A percentile compares a stretch with the other conserved stretches of the same genome.
Evolutionary conservation across 129 eudicot species (phyloP).

Genomic region (Tagetes patula): DNA sequence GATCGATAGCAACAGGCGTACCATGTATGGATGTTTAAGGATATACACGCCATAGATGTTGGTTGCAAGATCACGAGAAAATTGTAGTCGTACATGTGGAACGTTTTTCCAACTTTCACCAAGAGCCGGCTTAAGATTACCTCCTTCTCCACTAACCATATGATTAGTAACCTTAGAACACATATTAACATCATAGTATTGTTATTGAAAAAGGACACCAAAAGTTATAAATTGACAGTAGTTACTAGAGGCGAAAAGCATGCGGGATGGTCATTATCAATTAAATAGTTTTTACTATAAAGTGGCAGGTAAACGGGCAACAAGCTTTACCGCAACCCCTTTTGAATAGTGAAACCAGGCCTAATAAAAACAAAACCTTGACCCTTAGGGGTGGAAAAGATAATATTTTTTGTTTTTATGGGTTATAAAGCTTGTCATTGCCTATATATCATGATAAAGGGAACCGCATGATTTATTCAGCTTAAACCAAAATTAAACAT

Average conservation of each 20-base stretch:
- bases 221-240: neutral
- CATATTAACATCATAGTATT: constrained; percentile 16
- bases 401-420: neutral
- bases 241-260: neutral
- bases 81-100: constrained; percentile 66
- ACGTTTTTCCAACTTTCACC: constrained; percentile 96
- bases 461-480: neutral
- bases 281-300: no score
- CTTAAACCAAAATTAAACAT: constrained; percentile 2
- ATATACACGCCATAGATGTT: constrained; percentile 40
- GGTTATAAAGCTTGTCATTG: neutral
- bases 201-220: neutral
- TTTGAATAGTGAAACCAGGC: no score
- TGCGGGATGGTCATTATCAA: no score
- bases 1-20: constrained; percentile 29
- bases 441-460: neutral
- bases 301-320: no score
- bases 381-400: no score
- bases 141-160: constrained; percentile 91
- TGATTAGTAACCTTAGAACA: constrained; percentile 74
- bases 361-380: no score
- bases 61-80: constrained; percentile 48
- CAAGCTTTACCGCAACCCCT: no score
- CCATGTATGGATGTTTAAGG: constrained; percentile 66
- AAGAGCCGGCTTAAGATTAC: constrained; percentile 75